phyloP scores from a whole-genome alignment of 176 grass and related monocot genomes.

The Phyllostachys edulis region DNA sequence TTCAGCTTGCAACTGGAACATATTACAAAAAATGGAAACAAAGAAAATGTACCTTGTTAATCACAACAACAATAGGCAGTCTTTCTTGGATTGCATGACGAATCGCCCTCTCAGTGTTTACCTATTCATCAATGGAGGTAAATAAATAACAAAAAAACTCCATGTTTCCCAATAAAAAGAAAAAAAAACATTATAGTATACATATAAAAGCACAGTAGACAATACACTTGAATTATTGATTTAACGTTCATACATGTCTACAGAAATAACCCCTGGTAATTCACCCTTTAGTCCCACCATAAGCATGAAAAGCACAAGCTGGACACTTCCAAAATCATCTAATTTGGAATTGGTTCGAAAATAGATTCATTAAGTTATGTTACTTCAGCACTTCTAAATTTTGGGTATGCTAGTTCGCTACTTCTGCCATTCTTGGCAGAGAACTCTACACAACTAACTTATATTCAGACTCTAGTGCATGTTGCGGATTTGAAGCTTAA shows the following conservation, averaged over 20 bases:
- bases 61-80: constrained; percentile 91
- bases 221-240: background rate
- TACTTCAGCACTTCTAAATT: constrained; percentile 11
- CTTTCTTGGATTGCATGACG: constrained; percentile 95
- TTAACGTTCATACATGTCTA: background rate
- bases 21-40: constrained; percentile 2
- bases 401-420: background rate
- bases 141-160: constrained; percentile 22
- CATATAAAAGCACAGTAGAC: background rate
- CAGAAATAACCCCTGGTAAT: background rate
- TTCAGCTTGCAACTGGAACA: constrained; percentile 24
- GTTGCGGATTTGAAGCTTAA: background rate
- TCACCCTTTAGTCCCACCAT: background rate
- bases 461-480: background rate
- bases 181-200: background rate
- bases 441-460: background rate
- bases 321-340: background rate
- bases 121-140: constrained; percentile 55
- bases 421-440: background rate
- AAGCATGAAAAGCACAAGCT: constrained; percentile 8
- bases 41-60: constrained; percentile 72
- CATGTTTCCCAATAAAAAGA: background rate
- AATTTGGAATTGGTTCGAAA: background rate
- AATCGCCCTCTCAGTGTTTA: constrained; percentile 98
- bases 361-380: background rate